These are phyloP conservation scores for Phaeotremella skinneri DNA, from an alignment of 768 basidiomycete species.

Conservation along the genomic window DNA sequence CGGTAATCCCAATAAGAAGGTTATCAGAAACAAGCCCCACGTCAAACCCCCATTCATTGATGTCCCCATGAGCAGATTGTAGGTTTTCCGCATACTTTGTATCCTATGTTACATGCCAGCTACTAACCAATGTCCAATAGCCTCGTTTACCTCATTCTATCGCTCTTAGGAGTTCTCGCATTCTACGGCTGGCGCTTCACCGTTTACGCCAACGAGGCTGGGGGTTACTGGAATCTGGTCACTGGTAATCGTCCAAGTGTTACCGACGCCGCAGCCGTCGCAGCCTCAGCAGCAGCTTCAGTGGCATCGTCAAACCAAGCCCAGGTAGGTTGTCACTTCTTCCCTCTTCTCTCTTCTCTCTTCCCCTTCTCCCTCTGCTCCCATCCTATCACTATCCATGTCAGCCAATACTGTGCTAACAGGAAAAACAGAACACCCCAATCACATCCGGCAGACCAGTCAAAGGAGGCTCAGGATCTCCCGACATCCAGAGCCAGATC, in stretches of 20 bases:
- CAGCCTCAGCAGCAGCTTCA: conserved; percentile 18
- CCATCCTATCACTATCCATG: neutral
- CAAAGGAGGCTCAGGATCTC: neutral
- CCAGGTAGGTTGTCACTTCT: conserved; percentile 13
- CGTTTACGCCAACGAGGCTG: conserved; percentile 45
- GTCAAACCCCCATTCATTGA: conserved; percentile 50
- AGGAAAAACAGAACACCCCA: neutral
- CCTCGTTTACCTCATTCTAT: conserved; percentile 46
- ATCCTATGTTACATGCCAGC: neutral
- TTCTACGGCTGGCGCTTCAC: conserved; percentile 51
- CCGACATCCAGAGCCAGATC: conserved; percentile 46
- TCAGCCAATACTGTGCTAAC: neutral
- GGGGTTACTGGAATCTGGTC: conserved; percentile 51
- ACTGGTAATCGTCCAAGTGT: conserved; percentile 32
- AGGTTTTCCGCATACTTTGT: conserved; percentile 15
- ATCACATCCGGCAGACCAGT: neutral
- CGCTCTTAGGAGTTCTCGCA: conserved; percentile 32
- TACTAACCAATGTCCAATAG: conserved; percentile 19
- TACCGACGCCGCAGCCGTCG: conserved; percentile 15
- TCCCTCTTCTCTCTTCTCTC: too few relatives aligned
- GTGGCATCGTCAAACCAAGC: conserved; percentile 14
- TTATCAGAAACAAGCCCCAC: conserved; percentile 36
- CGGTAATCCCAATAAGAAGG: conserved; percentile 39
- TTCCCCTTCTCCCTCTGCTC: too few relatives aligned
- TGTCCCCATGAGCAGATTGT: conserved; percentile 49